Evolutionary conservation across 2,329 filamentous ascomycete species (phyloP).

Genomic region (Penicillium sp.): DNA sequence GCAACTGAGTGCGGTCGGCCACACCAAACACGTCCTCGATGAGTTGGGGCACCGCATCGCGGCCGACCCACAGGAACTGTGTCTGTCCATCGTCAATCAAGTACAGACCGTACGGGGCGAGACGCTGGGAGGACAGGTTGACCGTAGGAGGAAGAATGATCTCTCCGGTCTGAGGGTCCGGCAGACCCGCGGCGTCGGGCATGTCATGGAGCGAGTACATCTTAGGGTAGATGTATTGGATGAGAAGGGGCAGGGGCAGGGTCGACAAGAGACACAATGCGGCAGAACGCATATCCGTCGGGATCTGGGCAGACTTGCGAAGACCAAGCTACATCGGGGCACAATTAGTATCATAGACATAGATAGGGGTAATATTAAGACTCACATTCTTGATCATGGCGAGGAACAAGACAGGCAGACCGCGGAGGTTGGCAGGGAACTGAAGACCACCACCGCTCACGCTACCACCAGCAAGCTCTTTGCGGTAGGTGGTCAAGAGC

Average conservation of each 20-base stretch:
- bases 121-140: slow-evolving; percentile 84
- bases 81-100: slow-evolving; percentile 96
- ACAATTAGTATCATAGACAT: slow-evolving; percentile 24
- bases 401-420: slow-evolving; percentile 85
- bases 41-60: slow-evolving; percentile 87
- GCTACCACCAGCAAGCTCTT: slow-evolving; percentile 92
- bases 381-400: slow-evolving; percentile 92
- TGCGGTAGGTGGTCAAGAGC: slow-evolving; percentile 91
- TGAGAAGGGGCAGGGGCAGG: slow-evolving; percentile 81
- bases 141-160: slow-evolving; percentile 81
- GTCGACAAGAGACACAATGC: slow-evolving; percentile 94
- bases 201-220: slow-evolving; percentile 92
- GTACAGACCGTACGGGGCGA: slow-evolving; percentile 89
- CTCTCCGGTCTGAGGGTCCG: slow-evolving; percentile 81
- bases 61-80: slow-evolving; percentile 95
- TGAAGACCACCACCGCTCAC: slow-evolving; percentile 90
- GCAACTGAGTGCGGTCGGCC: slow-evolving; percentile 77
- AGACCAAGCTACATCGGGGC: slow-evolving; percentile 61
- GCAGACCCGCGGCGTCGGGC: slow-evolving; percentile 87
- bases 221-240: slow-evolving; percentile 87
- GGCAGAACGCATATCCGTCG: slow-evolving; percentile 88
- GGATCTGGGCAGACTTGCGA: slow-evolving; percentile 89
- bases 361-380: slow-evolving; percentile 11
- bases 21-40: slow-evolving; percentile 88
- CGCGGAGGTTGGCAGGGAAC: slow-evolving; percentile 89